These are phyloP conservation scores for Candida ipomoeae DNA, from an alignment of 805 yeast species.

Conservation along the genomic window DNA sequence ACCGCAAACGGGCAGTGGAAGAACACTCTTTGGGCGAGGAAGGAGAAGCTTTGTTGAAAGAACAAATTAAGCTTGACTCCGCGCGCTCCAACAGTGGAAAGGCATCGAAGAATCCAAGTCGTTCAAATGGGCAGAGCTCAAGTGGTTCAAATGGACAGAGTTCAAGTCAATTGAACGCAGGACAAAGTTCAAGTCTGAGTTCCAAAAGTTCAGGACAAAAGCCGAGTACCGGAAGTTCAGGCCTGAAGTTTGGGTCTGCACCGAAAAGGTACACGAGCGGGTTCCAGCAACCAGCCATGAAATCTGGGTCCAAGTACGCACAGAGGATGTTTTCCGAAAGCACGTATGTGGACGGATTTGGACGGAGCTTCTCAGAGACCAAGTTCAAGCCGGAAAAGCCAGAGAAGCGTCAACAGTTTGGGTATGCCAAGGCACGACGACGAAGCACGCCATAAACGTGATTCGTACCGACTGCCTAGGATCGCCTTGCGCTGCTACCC, in stretches of 20 bases:
- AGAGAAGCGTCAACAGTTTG: not conserved
- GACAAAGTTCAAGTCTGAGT: not conserved
- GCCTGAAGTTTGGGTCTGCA: not conserved
- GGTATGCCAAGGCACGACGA: not conserved
- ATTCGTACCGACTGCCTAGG: not conserved
- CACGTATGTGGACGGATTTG: not conserved
- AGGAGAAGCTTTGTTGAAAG: constrained; percentile 10
- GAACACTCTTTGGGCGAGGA: constrained; percentile 7
- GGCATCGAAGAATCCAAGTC: not conserved
- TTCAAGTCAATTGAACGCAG: not conserved
- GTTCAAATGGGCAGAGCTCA: too few relatives aligned
- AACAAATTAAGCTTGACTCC: constrained; percentile 1
- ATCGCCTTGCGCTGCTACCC: not conserved
- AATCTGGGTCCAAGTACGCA: not conserved
- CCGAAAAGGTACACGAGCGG: not conserved
- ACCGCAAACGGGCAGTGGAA: not conserved
- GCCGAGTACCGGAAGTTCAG: not conserved
- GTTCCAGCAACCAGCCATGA: not conserved
- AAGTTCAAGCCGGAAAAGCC: not conserved
- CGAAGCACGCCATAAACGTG: not conserved
- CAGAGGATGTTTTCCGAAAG: not conserved
- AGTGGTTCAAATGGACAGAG: too few relatives aligned
- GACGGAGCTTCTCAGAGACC: not conserved
- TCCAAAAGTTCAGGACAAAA: too few relatives aligned
- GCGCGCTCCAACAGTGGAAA: not conserved